These are phyloP conservation scores for Xylaria sp. DNA, from an alignment of 2,329 filamentous ascomycete genomes.

Conservation along the genomic window DNA sequence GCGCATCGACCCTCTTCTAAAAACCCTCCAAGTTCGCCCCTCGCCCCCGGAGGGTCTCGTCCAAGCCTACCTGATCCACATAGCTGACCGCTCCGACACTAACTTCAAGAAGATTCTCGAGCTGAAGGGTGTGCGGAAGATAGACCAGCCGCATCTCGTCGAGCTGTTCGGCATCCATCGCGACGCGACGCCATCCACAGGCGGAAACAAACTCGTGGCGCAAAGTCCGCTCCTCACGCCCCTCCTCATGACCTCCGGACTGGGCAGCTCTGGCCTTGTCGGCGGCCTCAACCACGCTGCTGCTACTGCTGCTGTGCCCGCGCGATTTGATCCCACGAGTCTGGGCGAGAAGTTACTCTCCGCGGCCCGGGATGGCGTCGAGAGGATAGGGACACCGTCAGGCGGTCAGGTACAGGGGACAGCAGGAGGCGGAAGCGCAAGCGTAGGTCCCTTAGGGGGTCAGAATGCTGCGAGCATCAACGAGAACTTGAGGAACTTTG, in stretches of 20 bases:
- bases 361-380: slow-evolving; percentile 84
- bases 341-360: slow-evolving; percentile 90
- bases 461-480: slow-evolving; percentile 76
- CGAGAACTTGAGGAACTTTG: slow-evolving; percentile 94
- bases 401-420: slow-evolving; percentile 50
- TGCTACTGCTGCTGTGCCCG: slow-evolving; percentile 47
- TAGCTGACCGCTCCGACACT: slow-evolving; percentile 88
- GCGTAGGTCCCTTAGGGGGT: neutral
- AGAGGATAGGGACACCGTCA: slow-evolving; percentile 74
- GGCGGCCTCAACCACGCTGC: slow-evolving; percentile 52
- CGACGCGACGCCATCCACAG: slow-evolving; percentile 69
- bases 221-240: slow-evolving; percentile 77
- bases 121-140: slow-evolving; percentile 88
- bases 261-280: slow-evolving; percentile 55
- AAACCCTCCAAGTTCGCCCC: slow-evolving; percentile 93
- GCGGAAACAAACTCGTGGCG: slow-evolving; percentile 75
- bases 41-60: slow-evolving; percentile 93
- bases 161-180: slow-evolving; percentile 86
- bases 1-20: slow-evolving; percentile 90
- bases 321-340: slow-evolving; percentile 79
- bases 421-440: neutral
- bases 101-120: slow-evolving; percentile 98
- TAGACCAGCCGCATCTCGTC: slow-evolving; percentile 82
- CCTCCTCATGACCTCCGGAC: slow-evolving; percentile 61
- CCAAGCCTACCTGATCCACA: slow-evolving; percentile 97